Percentiles rank a stretch among this genome's conserved stretches.
Evolutionary conservation across 768 basidiomycete genomes (phyloP).

Genomic region (Auricularia cornea): DNA sequence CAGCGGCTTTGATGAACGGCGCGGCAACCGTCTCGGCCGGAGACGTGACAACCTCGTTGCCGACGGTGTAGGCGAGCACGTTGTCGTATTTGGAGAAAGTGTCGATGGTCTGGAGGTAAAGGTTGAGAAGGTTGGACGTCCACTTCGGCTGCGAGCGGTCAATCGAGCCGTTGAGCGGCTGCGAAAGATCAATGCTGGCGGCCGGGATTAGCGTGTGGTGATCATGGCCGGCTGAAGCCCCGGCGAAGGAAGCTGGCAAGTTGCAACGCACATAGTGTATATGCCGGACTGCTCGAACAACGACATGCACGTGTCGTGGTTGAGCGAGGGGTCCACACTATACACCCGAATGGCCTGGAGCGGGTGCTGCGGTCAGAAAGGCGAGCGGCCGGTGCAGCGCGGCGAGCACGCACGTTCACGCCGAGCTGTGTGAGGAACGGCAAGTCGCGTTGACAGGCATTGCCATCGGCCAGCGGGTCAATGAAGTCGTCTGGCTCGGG

Average conservation of each 20-base stretch:
- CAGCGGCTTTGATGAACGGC: slow-evolving; percentile 84
- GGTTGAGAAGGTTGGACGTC: slow-evolving; percentile 71
- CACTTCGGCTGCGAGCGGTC: slow-evolving; percentile 65
- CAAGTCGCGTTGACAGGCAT: slow-evolving; percentile 69
- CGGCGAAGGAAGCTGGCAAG: background rate
- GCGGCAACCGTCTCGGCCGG: slow-evolving; percentile 50
- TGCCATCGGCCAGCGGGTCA: slow-evolving; percentile 65
- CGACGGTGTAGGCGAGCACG: slow-evolving; percentile 81
- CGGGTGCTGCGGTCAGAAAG: background rate
- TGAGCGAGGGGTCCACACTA: slow-evolving; percentile 67
- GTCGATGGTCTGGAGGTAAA: slow-evolving; percentile 71
- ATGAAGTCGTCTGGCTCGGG: slow-evolving; percentile 65
- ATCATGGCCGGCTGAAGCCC: background rate
- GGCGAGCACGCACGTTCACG: slow-evolving; percentile 40
- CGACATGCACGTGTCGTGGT: slow-evolving; percentile 85
- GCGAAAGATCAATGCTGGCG: slow-evolving; percentile 73
- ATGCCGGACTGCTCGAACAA: slow-evolving; percentile 71
- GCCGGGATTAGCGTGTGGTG: background rate
- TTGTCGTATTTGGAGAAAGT: slow-evolving; percentile 82
- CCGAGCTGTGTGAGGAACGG: slow-evolving; percentile 67
- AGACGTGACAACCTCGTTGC: slow-evolving; percentile 59
- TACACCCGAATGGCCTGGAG: slow-evolving; percentile 61
- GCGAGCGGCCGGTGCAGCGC: background rate
- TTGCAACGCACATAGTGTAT: slow-evolving; percentile 67
- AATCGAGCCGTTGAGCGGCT: slow-evolving; percentile 82